phyloP scores from a whole-genome alignment of 2,329 filamentous ascomycete species.

The Macrophomina phaseolina region DNA sequence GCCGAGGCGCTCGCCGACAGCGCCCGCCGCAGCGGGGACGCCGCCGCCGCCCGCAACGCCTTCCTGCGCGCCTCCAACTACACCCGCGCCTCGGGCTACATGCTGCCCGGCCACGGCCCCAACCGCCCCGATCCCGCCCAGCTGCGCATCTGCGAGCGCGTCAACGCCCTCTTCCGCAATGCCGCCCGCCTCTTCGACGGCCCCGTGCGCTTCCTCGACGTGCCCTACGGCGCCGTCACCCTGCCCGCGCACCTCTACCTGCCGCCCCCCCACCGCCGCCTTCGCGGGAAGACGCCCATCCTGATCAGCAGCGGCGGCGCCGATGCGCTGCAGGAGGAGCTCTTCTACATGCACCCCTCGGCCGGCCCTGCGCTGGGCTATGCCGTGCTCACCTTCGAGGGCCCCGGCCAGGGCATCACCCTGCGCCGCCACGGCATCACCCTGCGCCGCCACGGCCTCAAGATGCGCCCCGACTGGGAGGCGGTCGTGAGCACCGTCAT shows the following conservation, averaged over 20 bases:
- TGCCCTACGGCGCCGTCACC: background rate
- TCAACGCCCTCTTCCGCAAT: background rate
- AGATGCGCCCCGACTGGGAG: slow-evolving; percentile 16
- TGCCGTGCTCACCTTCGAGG: slow-evolving; percentile 14
- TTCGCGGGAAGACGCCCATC: background rate
- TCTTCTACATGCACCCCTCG: background rate
- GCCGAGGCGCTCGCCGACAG: too few relatives aligned
- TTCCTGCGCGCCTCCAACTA: too few relatives aligned
- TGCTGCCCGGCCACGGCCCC: too few relatives aligned
- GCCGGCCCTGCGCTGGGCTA: background rate
- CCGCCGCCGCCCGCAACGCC: too few relatives aligned
- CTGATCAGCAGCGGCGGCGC: slow-evolving; percentile 8
- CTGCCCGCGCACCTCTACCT: slow-evolving; percentile 12
- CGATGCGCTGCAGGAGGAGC: slow-evolving; percentile 25
- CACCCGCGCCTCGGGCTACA: too few relatives aligned
- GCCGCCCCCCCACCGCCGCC: background rate
- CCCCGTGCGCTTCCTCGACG: background rate
- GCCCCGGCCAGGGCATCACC: slow-evolving; percentile 11
- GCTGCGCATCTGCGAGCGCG: background rate
- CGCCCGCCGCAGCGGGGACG: too few relatives aligned
- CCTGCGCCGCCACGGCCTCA: background rate
- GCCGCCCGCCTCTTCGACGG: background rate
- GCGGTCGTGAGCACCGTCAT: background rate
- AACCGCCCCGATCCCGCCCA: too few relatives aligned
- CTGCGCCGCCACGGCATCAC: background rate